A percentile compares a stretch with the other conserved stretches of the same genome.
Conservation (phyloP, 306 rosid species). For the Alnus glutinosa region DNA sequence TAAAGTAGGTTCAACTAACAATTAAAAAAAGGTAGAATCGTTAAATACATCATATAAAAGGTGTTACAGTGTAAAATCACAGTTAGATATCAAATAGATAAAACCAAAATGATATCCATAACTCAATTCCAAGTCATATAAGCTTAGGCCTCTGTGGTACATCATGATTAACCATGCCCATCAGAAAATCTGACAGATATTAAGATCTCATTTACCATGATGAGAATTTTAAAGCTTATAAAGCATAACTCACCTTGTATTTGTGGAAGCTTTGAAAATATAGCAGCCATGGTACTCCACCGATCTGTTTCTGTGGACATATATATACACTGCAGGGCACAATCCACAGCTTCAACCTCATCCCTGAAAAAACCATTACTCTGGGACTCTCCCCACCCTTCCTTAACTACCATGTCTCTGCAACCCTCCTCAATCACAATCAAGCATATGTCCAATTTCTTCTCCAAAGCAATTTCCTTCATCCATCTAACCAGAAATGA, state of each 20-base stretch:
- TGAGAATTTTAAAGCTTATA: slow-evolving; percentile 18
- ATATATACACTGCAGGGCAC: slow-evolving; percentile 92
- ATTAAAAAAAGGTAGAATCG: background rate
- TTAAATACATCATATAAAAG: background rate
- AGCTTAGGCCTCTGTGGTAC: background rate
- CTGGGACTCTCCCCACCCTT: slow-evolving; percentile 72
- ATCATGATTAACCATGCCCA: slow-evolving; percentile 11
- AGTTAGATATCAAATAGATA: background rate
- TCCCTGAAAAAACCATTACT: slow-evolving; percentile 54
- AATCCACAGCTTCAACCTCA: slow-evolving; percentile 78
- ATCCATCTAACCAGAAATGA: slow-evolving; percentile 91
- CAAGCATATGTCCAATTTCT: slow-evolving; percentile 81
- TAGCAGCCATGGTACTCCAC: slow-evolving; percentile 85
- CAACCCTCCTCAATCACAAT: slow-evolving; percentile 83
- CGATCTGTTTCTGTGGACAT: slow-evolving; percentile 75
- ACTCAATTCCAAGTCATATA: background rate
- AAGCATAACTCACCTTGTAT: slow-evolving; percentile 62
- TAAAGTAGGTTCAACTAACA: background rate
- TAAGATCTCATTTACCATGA: slow-evolving; percentile 27
- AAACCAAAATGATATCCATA: background rate
- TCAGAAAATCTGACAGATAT: slow-evolving; percentile 19
- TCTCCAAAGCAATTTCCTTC: slow-evolving; percentile 77
- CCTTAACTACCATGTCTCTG: slow-evolving; percentile 65
- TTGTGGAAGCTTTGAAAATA: slow-evolving; percentile 79
- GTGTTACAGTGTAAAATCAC: background rate